Conservation (phyloP, 2,329 filamentous ascomycete genomes). For the Chaetomium globosum region DNA sequence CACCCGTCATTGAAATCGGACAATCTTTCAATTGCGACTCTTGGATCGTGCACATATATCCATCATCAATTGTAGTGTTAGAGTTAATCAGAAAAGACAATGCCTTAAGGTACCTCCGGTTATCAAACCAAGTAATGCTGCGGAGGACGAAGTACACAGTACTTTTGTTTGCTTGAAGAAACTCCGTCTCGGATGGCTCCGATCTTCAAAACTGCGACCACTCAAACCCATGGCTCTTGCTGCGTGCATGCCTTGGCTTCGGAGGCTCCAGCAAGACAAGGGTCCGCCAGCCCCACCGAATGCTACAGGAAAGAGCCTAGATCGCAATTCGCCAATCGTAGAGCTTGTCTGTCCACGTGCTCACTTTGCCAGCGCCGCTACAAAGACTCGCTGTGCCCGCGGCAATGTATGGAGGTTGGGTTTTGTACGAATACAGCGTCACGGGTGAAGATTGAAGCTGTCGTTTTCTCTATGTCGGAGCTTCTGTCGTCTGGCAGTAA, state of each 20-base stretch:
- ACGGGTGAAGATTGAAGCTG: not conserved
- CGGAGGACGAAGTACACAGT: too few relatives aligned
- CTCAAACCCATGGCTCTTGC: not conserved
- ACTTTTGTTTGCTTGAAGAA: not conserved
- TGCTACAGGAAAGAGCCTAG: not conserved
- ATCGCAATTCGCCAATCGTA: constrained; percentile 23
- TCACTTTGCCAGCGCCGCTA: constrained; percentile 1
- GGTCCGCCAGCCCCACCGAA: not conserved
- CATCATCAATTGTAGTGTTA: too few relatives aligned
- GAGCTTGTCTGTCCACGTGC: constrained; percentile 11
- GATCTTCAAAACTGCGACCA: not conserved
- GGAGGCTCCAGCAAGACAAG: not conserved
- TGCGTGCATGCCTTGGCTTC: not conserved
- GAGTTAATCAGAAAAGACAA: too few relatives aligned
- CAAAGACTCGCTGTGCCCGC: constrained; percentile 7
- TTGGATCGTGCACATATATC: not conserved
- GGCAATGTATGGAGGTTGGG: not conserved
- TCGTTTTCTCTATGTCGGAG: not conserved
- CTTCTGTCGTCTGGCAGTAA: not conserved
- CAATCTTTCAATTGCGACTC: not conserved
- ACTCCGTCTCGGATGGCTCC: too few relatives aligned
- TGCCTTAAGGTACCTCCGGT: too few relatives aligned
- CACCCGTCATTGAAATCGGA: not conserved
- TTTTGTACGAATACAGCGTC: not conserved
- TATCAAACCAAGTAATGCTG: too few relatives aligned